Conservation (phyloP, 768 basidiomycete genomes). For the Serpula lacrymans region DNA sequence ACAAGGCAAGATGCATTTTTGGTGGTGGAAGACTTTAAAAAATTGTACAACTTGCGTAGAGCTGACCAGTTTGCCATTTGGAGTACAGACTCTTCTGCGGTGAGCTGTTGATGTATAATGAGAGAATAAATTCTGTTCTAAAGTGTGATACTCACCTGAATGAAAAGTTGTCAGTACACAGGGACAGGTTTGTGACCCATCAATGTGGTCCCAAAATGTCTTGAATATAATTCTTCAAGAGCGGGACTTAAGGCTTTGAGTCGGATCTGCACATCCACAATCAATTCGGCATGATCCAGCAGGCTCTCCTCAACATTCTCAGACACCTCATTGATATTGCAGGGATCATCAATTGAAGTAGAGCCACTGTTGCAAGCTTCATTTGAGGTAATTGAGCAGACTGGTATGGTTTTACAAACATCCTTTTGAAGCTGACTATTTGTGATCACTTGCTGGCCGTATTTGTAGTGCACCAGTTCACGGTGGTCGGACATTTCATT, state of each 20-base stretch:
- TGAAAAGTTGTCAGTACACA: neutral
- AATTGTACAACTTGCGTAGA: constrained; percentile 6
- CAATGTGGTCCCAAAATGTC: neutral
- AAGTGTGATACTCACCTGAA: neutral
- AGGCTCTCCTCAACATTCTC: no score
- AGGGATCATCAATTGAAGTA: no score
- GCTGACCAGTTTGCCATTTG: constrained; percentile 15
- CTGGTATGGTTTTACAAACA: neutral
- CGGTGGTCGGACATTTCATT: constrained; percentile 6
- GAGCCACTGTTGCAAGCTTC: no score
- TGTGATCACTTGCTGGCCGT: constrained; percentile 8
- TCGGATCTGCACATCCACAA: no score
- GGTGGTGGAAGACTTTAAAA: no score
- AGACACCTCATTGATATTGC: no score
- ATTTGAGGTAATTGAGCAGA: neutral
- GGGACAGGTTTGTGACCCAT: neutral
- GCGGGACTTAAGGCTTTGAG: neutral
- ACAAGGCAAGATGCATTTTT: no score
- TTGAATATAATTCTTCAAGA: neutral
- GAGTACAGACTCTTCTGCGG: constrained; percentile 20
- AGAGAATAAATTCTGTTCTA: no score
- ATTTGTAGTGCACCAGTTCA: constrained; percentile 3
- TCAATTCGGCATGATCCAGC: neutral
- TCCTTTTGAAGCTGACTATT: constrained; percentile 1
- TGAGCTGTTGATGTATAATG: constrained; percentile 10